These are phyloP conservation scores for Malassezia obtusa DNA, from an alignment of 1,284 basidiomycete genomes.

Conservation along the genomic window DNA sequence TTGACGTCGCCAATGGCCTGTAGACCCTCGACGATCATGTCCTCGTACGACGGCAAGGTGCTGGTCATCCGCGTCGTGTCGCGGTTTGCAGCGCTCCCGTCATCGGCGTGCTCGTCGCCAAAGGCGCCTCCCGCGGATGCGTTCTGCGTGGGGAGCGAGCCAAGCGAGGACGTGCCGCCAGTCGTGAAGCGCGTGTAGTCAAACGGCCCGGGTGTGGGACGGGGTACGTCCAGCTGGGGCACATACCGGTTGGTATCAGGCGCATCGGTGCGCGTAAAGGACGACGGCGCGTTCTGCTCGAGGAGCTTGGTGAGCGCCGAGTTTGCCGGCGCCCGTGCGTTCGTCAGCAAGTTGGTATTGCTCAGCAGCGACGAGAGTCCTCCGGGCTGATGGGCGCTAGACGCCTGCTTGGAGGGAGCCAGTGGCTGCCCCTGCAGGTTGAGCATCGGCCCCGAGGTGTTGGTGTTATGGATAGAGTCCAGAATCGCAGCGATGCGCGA, in stretches of 20 bases:
- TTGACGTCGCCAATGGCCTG: constrained; percentile 24
- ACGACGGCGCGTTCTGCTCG: not conserved
- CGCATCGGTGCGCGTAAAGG: not conserved
- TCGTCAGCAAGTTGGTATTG: not conserved
- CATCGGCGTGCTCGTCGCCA: not conserved
- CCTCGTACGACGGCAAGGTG: constrained; percentile 38
- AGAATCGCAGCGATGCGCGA: constrained; percentile 18
- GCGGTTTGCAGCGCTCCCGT: not conserved
- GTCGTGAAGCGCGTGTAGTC: not conserved
- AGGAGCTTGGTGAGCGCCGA: constrained; percentile 11
- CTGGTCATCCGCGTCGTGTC: constrained; percentile 18
- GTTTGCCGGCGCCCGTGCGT: constrained; percentile 7
- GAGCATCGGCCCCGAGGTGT: constrained; percentile 14
- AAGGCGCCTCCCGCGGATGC: not conserved
- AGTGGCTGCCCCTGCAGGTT: constrained; percentile 16
- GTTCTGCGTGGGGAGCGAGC: not conserved
- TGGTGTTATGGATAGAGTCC: constrained; percentile 13
- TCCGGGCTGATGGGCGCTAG: not conserved
- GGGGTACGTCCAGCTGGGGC: not conserved
- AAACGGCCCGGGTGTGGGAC: not conserved
- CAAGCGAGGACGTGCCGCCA: not conserved
- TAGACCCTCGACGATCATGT: constrained; percentile 40
- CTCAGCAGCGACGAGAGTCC: constrained; percentile 11
- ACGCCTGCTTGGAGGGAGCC: constrained; percentile 9
- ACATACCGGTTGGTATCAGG: not conserved